Base-by-base conservation (phyloP, 805 yeast genomes). In the Saccharomycopsis sp. region DNA sequence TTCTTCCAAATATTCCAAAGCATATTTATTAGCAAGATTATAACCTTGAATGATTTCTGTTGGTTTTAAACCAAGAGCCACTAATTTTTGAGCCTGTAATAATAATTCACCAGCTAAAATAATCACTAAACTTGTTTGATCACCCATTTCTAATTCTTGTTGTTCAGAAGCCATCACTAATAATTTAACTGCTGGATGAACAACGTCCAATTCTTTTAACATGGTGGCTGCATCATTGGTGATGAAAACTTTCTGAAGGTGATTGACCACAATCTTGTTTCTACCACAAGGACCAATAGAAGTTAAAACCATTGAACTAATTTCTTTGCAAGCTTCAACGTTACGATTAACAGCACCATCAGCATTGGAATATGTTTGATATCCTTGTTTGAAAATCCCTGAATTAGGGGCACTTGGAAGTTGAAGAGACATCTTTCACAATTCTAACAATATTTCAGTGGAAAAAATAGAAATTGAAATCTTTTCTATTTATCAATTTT, bases 171-270 rank as follows among this genome's bases (percentile, higher is more conserved):
- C 95, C 96, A 87, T 87, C 41, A 89, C 92, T 47, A 92, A 72
- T 35, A 92, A 76, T 61, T 89, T 92, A 9, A 92, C 98, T 2
- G 96, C 97, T 4, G 98, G 98, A 59, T 89, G 97, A 35, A 92
- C 87, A 50, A 89, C 86, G 48, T 89, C 96, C 41, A 89, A 67
- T 60, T 92, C 97, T 50, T 81, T 75, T 45, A 92, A 69, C 79
- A 92, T 92, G 5, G 98, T 92, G 29, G 96, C 96, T n/a, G 97
- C 96, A 59, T 92, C 98, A 52, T 85, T 85, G 32, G 97, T 92
- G 47, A 92, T 75, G 58, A 87, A 85, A 19, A 85, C 80, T 57
- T 80, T 86, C 45, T 86, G 87, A 50, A 84, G 63, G 52, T 84
- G 74, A 63, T 89, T 89, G 41, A 92, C 95, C 52, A 92, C 81